Evolutionary conservation across 192 early-diverging fungal species (phyloP).

Genomic region (Coemansia sp.): DNA sequence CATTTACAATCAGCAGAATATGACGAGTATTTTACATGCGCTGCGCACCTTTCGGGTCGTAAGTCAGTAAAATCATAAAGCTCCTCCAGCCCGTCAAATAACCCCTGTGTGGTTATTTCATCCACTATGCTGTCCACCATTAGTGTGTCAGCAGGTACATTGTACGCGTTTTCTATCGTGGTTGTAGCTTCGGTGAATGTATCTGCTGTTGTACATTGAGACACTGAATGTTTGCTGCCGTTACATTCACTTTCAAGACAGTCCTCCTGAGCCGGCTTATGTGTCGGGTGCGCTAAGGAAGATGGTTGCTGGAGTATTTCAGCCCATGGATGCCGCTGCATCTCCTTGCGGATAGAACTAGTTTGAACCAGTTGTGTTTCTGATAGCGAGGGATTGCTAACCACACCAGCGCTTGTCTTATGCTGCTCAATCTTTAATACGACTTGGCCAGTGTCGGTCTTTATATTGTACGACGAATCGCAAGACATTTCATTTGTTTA

Average conservation of each 20-base stretch:
- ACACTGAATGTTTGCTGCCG: not conserved
- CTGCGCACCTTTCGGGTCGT: not conserved
- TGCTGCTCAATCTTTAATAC: not conserved
- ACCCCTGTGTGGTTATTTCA: slow-evolving; percentile 28
- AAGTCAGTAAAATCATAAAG: slow-evolving; percentile 26
- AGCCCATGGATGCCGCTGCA: slow-evolving; percentile 2
- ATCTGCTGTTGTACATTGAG: slow-evolving; percentile 1
- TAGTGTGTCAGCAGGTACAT: not conserved
- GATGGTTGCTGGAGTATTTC: not conserved
- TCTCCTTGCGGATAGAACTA: not conserved
- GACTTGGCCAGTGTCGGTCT: not conserved
- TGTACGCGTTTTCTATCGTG: not conserved
- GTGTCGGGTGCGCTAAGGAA: not conserved
- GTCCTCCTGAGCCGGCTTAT: not conserved
- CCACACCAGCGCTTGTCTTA: not conserved
- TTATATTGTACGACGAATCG: slow-evolving; percentile 9
- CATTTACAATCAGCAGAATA: not conserved
- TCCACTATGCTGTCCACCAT: slow-evolving; percentile 8
- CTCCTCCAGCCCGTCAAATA: slow-evolving; percentile 46
- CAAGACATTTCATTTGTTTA: slow-evolving; percentile 4
- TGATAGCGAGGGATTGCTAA: not conserved
- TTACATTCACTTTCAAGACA: not conserved
- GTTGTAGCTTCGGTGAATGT: not conserved
- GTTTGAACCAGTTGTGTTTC: not conserved
- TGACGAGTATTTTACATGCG: not conserved